Evolutionary conservation across 2,329 filamentous ascomycete species (phyloP).

Genomic region (Cordyceps cicadae): DNA sequence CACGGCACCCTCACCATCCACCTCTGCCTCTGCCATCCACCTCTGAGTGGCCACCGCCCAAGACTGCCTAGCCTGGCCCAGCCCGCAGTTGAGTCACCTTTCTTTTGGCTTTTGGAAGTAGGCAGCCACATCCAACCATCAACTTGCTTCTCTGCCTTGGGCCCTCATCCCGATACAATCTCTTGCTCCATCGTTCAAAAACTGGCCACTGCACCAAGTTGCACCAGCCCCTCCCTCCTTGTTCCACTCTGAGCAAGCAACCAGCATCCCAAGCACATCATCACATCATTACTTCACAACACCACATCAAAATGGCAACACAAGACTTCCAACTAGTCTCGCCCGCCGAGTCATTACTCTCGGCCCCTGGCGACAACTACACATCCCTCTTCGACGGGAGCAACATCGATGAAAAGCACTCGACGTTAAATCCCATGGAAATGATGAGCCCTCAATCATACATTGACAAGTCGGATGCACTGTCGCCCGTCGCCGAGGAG

Average conservation of each 20-base stretch:
- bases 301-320: conserved; percentile 7
- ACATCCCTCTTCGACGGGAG: conserved; percentile 38
- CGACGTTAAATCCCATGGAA: conserved; percentile 30
- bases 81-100: conserved; percentile 9
- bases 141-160: conserved; percentile 16
- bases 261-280: neutral
- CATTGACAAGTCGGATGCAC: conserved; percentile 17
- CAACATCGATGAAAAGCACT: conserved; percentile 21
- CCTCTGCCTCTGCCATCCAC: too few species aligned
- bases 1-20: neutral
- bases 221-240: conserved; percentile 5
- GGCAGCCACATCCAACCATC: neutral
- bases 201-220: neutral
- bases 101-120: too few species aligned
- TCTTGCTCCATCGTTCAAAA: conserved; percentile 3
- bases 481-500: conserved; percentile 9
- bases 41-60: conserved; percentile 17
- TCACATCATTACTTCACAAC: conserved; percentile 4
- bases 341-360: conserved; percentile 46
- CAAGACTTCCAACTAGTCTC: conserved; percentile 28
- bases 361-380: conserved; percentile 40
- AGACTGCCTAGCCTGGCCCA: conserved; percentile 1
- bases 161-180: conserved; percentile 7
- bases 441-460: conserved; percentile 41
- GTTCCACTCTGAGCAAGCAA: conserved; percentile 1